Evolutionary conservation across 306 rosid species (phyloP), one percentile per base, ranked within the genome.

Genomic region (Lathyrus oleraceus): DNA sequence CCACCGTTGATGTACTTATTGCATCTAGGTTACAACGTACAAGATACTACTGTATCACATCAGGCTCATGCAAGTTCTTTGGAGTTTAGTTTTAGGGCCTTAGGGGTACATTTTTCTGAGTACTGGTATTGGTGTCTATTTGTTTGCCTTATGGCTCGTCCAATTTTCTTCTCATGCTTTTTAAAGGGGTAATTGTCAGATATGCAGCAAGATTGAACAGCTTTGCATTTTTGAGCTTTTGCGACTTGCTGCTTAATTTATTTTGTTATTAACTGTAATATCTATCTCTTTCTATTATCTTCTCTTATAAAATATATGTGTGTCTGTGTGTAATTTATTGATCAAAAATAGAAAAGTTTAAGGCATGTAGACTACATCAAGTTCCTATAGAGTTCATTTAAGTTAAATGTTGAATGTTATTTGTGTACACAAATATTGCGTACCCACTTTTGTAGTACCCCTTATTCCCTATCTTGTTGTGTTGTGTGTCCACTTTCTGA

Each of bases 321-420:
- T 35, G 10, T 35, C 2, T 35, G 39, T 35, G 39, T 35, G 39
- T 62, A 1, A 13, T 15, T 25, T 42, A 13, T 63, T 5, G 3
- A 11, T 23, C 10, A 23, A 42, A 53, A 13, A 23, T 36, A n/a
- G n/a, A 65, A 57, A 68, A 58, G 4, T 38, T 53, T 35, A n/a
- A 59, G 36, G 65, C 65, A 25, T 64, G 40, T 17, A 23, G 13
- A 38, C 45, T 59, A 20, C 21, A 65, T 47, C 79, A 49, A 60
- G 45, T 40, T 11, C 53, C 61, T 47, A 51, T 21, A 49, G 7
- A 30, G 30, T 67, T 44, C 48, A 13, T 13, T 43, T 73, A 79
- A 89, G 73, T 81, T 86, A 68, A 61, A 68, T 32, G 47, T 39
- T 56, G 32, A 57, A 40, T 72, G 40, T 51, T 45, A 48, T 68